These are phyloP conservation scores for Cladophialophora yegresii DNA, from an alignment of 2,329 filamentous ascomycete species.

Conservation along the genomic window DNA sequence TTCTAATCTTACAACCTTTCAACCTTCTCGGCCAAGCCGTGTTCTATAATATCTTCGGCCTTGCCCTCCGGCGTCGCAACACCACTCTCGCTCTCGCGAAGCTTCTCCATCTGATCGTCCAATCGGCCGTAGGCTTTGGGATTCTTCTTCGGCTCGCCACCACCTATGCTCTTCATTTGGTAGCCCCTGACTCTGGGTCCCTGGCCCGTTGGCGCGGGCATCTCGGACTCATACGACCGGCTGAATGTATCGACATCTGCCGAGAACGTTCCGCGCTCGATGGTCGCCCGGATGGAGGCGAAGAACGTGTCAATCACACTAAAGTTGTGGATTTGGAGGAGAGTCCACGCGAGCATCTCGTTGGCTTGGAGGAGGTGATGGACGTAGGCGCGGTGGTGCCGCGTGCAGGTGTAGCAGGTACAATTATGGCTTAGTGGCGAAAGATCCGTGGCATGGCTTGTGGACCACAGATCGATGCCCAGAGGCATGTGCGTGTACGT, in stretches of 20 bases:
- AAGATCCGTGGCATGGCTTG: slow-evolving; percentile 62
- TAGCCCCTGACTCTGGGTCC: slow-evolving; percentile 79
- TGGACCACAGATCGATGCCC: slow-evolving; percentile 76
- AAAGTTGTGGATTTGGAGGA: slow-evolving; percentile 92
- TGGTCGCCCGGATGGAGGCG: slow-evolving; percentile 63
- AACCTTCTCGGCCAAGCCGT: slow-evolving; percentile 49
- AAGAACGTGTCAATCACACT: slow-evolving; percentile 74
- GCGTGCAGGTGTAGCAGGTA: slow-evolving; percentile 77
- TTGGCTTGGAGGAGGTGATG: slow-evolving; percentile 85
- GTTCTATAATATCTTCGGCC: slow-evolving; percentile 56
- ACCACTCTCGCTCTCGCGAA: slow-evolving; percentile 54
- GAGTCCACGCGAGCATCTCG: slow-evolving; percentile 94
- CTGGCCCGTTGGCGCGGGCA: slow-evolving; percentile 74
- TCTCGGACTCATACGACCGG: slow-evolving; percentile 64
- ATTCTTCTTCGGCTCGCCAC: slow-evolving; percentile 66
- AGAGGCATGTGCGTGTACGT: slow-evolving; percentile 46
- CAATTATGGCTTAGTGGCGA: slow-evolving; percentile 66
- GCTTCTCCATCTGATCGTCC: slow-evolving; percentile 51
- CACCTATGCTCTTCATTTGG: slow-evolving; percentile 71
- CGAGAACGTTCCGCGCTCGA: slow-evolving; percentile 59
- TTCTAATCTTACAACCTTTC: neutral
- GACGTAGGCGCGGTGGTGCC: slow-evolving; percentile 83
- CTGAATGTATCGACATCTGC: slow-evolving; percentile 63
- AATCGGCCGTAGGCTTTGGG: slow-evolving; percentile 66
- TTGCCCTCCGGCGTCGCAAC: slow-evolving; percentile 54